Percentiles rank a stretch among this genome's conserved stretches.
These are phyloP conservation scores for Cantharellus cinnabarinus DNA, from an alignment of 768 basidiomycete species.

Conservation along the genomic window DNA sequence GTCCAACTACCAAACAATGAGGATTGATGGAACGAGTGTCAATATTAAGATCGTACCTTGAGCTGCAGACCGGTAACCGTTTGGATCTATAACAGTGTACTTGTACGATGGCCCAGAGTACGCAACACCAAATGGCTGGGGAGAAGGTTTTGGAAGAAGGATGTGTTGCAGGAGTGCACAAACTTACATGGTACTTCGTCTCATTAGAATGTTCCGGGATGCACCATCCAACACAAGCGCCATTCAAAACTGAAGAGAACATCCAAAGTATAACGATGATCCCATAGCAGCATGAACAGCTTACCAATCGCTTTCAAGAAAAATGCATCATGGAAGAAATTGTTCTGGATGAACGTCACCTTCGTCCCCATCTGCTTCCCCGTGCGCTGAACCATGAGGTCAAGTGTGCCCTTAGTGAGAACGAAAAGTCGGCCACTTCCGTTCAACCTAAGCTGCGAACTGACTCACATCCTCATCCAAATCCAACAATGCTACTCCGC, in stretches of 20 bases:
- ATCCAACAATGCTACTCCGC: slow-evolving; percentile 64
- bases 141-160: not conserved
- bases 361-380: slow-evolving; percentile 31
- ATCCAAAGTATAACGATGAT: not conserved
- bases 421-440: not conserved
- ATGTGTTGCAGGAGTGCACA: slow-evolving; percentile 3
- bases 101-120: slow-evolving; percentile 93
- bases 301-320: slow-evolving; percentile 89
- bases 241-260: slow-evolving; percentile 55
- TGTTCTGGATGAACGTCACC: slow-evolving; percentile 78
- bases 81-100: slow-evolving; percentile 86
- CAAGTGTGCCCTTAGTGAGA: slow-evolving; percentile 51
- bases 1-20: slow-evolving; percentile 39
- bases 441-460: not conserved
- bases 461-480: slow-evolving; percentile 81
- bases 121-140: slow-evolving; percentile 79
- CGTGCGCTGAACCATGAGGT: slow-evolving; percentile 77
- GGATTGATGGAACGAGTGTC: slow-evolving; percentile 1
- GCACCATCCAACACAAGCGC: slow-evolving; percentile 75
- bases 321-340: slow-evolving; percentile 96
- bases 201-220: slow-evolving; percentile 35
- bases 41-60: slow-evolving; percentile 32
- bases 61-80: slow-evolving; percentile 71
- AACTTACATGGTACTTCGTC: slow-evolving; percentile 48
- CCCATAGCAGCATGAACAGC: slow-evolving; percentile 11